These are phyloP conservation scores for Knoxia roxburghii DNA, from an alignment of 257 asterid genomes.

Conservation along the genomic window DNA sequence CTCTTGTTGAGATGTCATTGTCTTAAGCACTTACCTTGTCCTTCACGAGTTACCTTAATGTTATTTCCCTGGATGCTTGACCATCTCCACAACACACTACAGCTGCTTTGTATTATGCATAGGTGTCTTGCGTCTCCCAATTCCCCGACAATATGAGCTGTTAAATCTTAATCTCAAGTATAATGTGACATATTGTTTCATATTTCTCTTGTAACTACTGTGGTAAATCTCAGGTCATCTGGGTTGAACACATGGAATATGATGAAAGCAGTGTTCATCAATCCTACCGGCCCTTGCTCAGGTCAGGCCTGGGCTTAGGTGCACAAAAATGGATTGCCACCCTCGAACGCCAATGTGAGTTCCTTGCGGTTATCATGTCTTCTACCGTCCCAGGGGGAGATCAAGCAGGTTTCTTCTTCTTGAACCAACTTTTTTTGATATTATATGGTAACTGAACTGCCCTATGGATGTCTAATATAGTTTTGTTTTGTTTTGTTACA, in stretches of 20 bases:
- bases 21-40: neutral
- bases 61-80: neutral
- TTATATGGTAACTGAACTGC: too few relatives aligned
- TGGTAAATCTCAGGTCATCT: constrained; percentile 52
- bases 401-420: constrained; percentile 39
- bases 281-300: constrained; percentile 51
- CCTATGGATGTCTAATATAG: constrained; percentile 7
- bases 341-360: constrained; percentile 64
- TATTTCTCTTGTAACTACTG: neutral
- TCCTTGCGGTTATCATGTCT: constrained; percentile 36
- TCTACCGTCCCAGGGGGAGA: constrained; percentile 41
- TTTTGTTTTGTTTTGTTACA: constrained; percentile 24
- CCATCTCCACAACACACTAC: neutral
- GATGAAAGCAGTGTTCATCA: constrained; percentile 53
- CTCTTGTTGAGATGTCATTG: neutral
- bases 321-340: constrained; percentile 74
- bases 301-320: constrained; percentile 75
- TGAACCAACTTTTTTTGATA: neutral
- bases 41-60: neutral
- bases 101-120: neutral
- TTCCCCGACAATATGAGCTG: neutral
- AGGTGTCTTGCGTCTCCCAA: neutral
- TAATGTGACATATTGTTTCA: neutral
- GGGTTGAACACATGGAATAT: constrained; percentile 81
- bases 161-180: neutral